Evolutionary conservation across 352 stramenopile genomes (phyloP).

Genomic region (Phytophthora tubulina): DNA sequence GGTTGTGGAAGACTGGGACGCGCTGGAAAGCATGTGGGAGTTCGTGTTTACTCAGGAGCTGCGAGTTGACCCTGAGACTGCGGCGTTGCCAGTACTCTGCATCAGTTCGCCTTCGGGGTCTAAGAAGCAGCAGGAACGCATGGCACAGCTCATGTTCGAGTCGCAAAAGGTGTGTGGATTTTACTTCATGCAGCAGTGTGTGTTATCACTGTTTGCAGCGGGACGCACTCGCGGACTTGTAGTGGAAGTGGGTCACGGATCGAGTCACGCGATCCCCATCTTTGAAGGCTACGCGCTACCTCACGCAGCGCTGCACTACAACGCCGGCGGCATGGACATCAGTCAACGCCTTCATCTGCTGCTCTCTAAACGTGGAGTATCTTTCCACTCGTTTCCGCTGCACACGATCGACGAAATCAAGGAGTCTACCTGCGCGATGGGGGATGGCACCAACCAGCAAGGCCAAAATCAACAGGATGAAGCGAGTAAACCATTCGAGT

Average conservation of each 20-base stretch:
- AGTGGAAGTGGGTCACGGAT: slow-evolving; percentile 88
- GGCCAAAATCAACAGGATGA: slow-evolving; percentile 32
- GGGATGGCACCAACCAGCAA: slow-evolving; percentile 38
- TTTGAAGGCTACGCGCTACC: slow-evolving; percentile 86
- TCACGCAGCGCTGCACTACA: slow-evolving; percentile 78
- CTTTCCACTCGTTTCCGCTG: slow-evolving; percentile 72
- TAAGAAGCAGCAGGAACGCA: slow-evolving; percentile 80
- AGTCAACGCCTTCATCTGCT: slow-evolving; percentile 77
- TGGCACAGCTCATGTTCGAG: slow-evolving; percentile 91
- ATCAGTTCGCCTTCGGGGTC: slow-evolving; percentile 65
- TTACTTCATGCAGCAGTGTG: slow-evolving; percentile 87
- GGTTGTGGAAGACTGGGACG: slow-evolving; percentile 86
- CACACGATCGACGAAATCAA: slow-evolving; percentile 91
- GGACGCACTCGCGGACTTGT: slow-evolving; percentile 89
- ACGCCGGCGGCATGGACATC: slow-evolving; percentile 80
- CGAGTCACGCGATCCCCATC: slow-evolving; percentile 87
- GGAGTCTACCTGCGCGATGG: slow-evolving; percentile 63
- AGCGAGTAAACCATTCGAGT: slow-evolving; percentile 74
- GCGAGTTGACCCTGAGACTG: slow-evolving; percentile 78
- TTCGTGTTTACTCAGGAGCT: slow-evolving; percentile 86
- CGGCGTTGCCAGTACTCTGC: slow-evolving; percentile 71
- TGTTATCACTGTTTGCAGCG: slow-evolving; percentile 88
- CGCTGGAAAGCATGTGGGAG: slow-evolving; percentile 88
- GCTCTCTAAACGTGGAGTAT: slow-evolving; percentile 71
- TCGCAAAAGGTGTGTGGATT: slow-evolving; percentile 84